phyloP scores from a whole-genome alignment of 179 eudicot species.

The Carnegiea gigantea region DNA sequence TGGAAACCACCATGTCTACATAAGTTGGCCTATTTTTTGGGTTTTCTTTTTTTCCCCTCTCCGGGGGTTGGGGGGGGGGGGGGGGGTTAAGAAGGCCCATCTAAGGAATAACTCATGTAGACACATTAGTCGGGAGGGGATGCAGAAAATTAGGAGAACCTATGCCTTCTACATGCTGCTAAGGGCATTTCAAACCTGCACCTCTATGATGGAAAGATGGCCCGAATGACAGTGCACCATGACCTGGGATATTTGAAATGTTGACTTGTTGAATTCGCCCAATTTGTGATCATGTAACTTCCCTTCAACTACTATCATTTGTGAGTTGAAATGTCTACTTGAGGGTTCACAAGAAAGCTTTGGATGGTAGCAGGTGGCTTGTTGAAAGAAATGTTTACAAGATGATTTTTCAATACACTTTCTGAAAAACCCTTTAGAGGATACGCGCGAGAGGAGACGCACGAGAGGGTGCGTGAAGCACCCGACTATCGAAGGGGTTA shows the following conservation, averaged over 20 bases:
- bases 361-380: too few species aligned
- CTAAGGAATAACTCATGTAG: neutral
- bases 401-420: too few species aligned
- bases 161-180: neutral
- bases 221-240: neutral
- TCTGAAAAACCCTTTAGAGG: too few species aligned
- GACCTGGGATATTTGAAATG: neutral
- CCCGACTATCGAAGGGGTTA: too few species aligned
- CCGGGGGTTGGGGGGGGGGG: too few species aligned
- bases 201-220: neutral
- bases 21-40: neutral
- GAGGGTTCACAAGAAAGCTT: neutral
- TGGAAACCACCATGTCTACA: neutral
- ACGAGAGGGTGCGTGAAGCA: too few species aligned
- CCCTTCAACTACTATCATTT: neutral
- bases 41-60: too few species aligned
- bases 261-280: neutral
- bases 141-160: neutral
- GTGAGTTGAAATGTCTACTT: neutral
- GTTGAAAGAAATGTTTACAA: too few species aligned
- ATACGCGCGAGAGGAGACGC: too few species aligned
- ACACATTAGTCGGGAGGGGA: neutral
- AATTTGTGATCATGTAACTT: too few species aligned
- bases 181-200: neutral
- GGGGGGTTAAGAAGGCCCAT: neutral